Conservation (phyloP, 306 rosid genomes). For the Gleditsia sinensis region DNA sequence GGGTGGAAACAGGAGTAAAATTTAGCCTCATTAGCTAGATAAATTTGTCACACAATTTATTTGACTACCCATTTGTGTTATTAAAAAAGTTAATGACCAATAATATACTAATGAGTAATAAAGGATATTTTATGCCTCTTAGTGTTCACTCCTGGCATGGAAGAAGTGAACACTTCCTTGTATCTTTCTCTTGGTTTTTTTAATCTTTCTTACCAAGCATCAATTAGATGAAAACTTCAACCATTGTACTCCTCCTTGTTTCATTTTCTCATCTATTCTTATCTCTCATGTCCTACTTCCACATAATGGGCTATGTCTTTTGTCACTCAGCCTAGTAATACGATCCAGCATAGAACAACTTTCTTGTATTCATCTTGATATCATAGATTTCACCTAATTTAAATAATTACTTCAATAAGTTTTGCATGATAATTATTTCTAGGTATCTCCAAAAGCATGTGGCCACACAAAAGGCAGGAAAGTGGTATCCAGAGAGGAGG, state of each 20-base stretch:
- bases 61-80: background rate
- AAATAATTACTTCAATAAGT: background rate
- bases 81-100: background rate
- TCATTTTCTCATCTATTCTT: background rate
- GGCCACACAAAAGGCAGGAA: constrained; percentile 88
- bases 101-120: background rate
- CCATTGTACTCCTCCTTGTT: background rate
- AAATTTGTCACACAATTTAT: background rate
- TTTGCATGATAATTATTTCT: constrained; percentile 23
- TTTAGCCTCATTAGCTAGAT: background rate
- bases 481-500: constrained; percentile 80
- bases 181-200: background rate
- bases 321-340: background rate
- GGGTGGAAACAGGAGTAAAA: background rate
- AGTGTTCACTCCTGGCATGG: background rate
- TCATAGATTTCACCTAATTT: background rate
- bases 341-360: background rate
- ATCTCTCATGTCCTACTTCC: background rate
- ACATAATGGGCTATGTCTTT: no score
- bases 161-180: background rate
- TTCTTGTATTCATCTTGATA: background rate
- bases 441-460: constrained; percentile 89
- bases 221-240: background rate
- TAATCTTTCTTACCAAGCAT: background rate
- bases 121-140: background rate